phyloP scores from a whole-genome alignment of 768 basidiomycete genomes.

The Collybiopsis luxurians region DNA sequence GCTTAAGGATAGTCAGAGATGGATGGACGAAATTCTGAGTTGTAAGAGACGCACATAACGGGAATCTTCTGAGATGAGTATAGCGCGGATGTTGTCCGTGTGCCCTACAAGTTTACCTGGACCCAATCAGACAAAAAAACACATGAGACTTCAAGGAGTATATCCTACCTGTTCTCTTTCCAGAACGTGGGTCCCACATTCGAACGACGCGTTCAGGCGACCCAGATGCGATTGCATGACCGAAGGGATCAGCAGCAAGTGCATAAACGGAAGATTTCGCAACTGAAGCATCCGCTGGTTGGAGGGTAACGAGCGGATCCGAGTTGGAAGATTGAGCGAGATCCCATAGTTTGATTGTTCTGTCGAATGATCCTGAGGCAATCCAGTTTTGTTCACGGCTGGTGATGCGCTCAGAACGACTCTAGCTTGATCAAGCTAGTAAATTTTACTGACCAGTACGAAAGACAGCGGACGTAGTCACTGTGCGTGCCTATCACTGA shows the following conservation, averaged over 20 bases:
- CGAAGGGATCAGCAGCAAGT: conserved; percentile 73
- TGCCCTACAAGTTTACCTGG: conserved; percentile 88
- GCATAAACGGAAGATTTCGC: conserved; percentile 79
- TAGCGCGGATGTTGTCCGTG: conserved; percentile 93
- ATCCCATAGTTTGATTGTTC: conserved; percentile 95
- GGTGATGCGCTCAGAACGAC: conserved; percentile 12
- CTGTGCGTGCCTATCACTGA: conserved; percentile 66
- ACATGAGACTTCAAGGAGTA: neutral
- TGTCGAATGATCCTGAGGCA: conserved; percentile 92
- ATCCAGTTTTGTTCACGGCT: conserved; percentile 85
- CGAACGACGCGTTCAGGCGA: conserved; percentile 89
- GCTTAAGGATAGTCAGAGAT: conserved; percentile 32
- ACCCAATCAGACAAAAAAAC: neutral
- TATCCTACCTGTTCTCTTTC: conserved; percentile 56
- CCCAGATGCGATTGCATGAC: conserved; percentile 81
- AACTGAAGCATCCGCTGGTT: conserved; percentile 61
- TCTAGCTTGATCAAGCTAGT: neutral
- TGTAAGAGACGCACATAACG: conserved; percentile 64
- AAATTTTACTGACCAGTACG: conserved; percentile 54
- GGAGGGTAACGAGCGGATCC: conserved; percentile 61
- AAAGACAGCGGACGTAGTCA: conserved; percentile 86
- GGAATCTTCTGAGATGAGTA: conserved; percentile 86
- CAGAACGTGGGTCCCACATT: conserved; percentile 90
- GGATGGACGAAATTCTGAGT: neutral
- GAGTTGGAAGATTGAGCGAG: conserved; percentile 39